A percentile compares a stretch with the other conserved stretches of the same genome.
Conservation (phyloP, 163 green algal genomes). For the Chlamydomonas reinhardtii region DNA sequence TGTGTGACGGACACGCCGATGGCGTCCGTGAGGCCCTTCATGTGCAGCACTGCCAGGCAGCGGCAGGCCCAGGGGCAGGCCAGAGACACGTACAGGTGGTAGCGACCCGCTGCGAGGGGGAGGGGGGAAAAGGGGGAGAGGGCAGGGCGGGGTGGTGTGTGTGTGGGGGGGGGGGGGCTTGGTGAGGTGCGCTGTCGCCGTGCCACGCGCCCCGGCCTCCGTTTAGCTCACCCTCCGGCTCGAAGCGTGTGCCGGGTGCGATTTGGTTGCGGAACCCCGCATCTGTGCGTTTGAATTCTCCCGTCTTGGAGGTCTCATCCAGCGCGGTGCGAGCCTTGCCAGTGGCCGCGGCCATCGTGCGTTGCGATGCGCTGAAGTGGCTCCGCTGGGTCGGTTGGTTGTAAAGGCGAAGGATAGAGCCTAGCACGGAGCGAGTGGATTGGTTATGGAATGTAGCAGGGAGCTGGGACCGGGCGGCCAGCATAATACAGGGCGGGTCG, state of each 20-base stretch:
- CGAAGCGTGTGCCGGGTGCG: conserved; percentile 23
- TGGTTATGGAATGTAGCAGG: no score
- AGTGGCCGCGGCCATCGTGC: not conserved
- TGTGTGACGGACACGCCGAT: conserved; percentile 91
- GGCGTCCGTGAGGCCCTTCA: conserved; percentile 84
- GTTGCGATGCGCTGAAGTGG: no score
- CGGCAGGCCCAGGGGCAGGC: conserved; percentile 82
- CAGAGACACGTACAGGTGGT: conserved; percentile 61
- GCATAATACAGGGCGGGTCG: no score
- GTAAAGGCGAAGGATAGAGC: no score
- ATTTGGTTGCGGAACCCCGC: conserved; percentile 54
- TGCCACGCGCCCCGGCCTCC: no score
- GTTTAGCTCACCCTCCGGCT: conserved; percentile 36
- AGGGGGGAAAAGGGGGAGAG: not conserved
- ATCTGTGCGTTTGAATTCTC: conserved; percentile 54
- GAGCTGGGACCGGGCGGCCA: no score
- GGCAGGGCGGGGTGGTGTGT: not conserved
- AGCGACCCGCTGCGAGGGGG: not conserved
- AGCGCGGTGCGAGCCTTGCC: conserved; percentile 19
- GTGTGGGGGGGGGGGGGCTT: not conserved
- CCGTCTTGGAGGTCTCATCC: conserved; percentile 20
- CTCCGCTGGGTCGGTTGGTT: not conserved
- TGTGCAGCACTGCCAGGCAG: conserved; percentile 57
- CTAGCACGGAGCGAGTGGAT: no score
- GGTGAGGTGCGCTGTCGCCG: no score